Evolutionary conservation across 306 rosid genomes (phyloP).

Genomic region (Fragaria nilgerrensis): DNA sequence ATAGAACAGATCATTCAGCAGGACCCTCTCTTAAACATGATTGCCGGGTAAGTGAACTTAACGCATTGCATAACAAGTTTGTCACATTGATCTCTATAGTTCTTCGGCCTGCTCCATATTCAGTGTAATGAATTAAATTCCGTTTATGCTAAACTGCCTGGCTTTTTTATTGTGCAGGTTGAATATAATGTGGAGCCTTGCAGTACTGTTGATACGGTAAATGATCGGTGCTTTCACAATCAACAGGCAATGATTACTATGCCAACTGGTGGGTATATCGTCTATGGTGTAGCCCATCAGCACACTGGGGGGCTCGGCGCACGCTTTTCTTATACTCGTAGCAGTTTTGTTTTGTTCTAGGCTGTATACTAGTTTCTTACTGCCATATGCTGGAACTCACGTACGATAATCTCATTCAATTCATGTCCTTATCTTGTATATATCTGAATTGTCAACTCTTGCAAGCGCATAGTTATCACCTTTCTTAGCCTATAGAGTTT

Average conservation of each 20-base stretch:
- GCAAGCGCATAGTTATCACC: background rate
- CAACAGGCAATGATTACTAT: conserved; percentile 33
- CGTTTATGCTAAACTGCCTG: background rate
- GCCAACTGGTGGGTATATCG: conserved; percentile 50
- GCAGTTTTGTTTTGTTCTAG: background rate
- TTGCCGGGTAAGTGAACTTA: conserved; percentile 43
- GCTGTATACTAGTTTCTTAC: background rate
- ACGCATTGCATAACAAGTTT: background rate
- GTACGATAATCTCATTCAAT: background rate
- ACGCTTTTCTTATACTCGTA: conserved; percentile 5
- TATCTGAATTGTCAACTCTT: background rate
- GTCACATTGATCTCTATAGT: background rate
- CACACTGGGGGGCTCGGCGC: conserved; percentile 69
- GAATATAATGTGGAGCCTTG: conserved; percentile 61
- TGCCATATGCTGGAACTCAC: background rate
- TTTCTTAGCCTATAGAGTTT: background rate
- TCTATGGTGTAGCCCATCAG: conserved; percentile 80
- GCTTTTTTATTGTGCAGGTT: conserved; percentile 33
- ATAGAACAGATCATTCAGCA: conserved; percentile 28
- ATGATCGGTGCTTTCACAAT: conserved; percentile 31
- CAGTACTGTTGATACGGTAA: conserved; percentile 18
- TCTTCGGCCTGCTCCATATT: background rate
- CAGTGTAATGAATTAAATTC: background rate
- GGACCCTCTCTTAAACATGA: conserved; percentile 27
- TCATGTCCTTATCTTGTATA: background rate